These are phyloP conservation scores for Phytophthora colocasiae DNA, from an alignment of 352 stramenopile species.

Conservation along the genomic window DNA sequence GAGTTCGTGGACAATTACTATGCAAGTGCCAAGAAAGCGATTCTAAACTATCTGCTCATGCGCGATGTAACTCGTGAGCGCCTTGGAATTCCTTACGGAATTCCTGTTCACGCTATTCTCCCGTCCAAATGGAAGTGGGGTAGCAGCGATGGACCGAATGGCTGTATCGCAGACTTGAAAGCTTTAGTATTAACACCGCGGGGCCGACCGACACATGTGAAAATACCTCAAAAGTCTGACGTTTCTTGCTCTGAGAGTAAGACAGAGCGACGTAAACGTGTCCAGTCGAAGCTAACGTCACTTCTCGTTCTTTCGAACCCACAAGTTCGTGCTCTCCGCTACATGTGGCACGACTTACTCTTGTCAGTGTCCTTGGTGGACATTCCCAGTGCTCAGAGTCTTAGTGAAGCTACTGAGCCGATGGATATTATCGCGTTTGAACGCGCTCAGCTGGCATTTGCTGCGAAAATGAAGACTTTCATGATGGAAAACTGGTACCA, in stretches of 20 bases:
- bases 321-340: slow-evolving; percentile 60
- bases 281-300: slow-evolving; percentile 48
- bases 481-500: slow-evolving; percentile 76
- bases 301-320: slow-evolving; percentile 60
- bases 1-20: slow-evolving; percentile 73
- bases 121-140: slow-evolving; percentile 77
- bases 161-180: slow-evolving; percentile 64
- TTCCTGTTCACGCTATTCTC: slow-evolving; percentile 48
- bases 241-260: slow-evolving; percentile 26
- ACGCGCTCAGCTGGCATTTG: slow-evolving; percentile 55
- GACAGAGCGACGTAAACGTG: slow-evolving; percentile 39
- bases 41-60: slow-evolving; percentile 78
- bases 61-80: slow-evolving; percentile 47
- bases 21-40: slow-evolving; percentile 73
- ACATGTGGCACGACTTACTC: slow-evolving; percentile 70
- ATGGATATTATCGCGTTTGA: slow-evolving; percentile 68
- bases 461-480: slow-evolving; percentile 42
- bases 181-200: slow-evolving; percentile 24
- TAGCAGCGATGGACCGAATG: slow-evolving; percentile 52
- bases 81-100: slow-evolving; percentile 57
- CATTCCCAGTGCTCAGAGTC: slow-evolving; percentile 39
- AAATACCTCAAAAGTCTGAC: no score
- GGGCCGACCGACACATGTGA: neutral
- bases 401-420: slow-evolving; percentile 28
- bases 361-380: slow-evolving; percentile 52